A percentile compares a stretch with the other conserved stretches of the same genome.
These are phyloP conservation scores for Auriscalpium vulgare DNA, from an alignment of 768 basidiomycete genomes.

Conservation along the genomic window DNA sequence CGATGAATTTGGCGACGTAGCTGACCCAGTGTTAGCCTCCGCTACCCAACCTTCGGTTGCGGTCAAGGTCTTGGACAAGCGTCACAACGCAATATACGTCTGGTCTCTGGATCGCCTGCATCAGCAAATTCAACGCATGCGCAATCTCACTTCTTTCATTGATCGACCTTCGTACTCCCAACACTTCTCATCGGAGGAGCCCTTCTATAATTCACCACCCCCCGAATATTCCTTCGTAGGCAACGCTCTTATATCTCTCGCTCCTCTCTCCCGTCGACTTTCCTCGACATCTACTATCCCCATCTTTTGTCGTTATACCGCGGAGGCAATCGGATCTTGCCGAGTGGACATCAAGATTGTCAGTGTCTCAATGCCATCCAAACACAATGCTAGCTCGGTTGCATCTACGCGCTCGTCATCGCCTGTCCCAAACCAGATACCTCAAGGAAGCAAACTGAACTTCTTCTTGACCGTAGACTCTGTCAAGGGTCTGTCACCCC, in stretches of 20 bases:
- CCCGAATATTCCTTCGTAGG: conserved; percentile 93
- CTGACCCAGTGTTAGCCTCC: conserved; percentile 71
- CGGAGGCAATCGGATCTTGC: conserved; percentile 94
- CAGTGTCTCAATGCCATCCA: conserved; percentile 55
- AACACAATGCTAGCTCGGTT: conserved; percentile 51
- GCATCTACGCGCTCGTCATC: conserved; percentile 70
- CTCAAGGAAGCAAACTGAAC: conserved; percentile 70
- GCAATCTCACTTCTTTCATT: conserved; percentile 82
- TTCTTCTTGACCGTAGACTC: conserved; percentile 84
- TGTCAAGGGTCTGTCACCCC: conserved; percentile 83
- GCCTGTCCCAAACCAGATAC: conserved; percentile 58
- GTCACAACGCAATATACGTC: conserved; percentile 77
- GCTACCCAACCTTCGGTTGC: conserved; percentile 76
- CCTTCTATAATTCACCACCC: conserved; percentile 84
- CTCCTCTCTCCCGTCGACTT: conserved; percentile 68
- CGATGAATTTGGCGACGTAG: conserved; percentile 87
- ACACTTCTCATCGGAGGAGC: conserved; percentile 90
- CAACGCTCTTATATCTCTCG: conserved; percentile 74
- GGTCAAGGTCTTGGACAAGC: conserved; percentile 86
- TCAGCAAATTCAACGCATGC: conserved; percentile 88
- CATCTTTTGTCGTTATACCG: conserved; percentile 89
- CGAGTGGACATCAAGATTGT: conserved; percentile 78
- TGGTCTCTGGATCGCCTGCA: conserved; percentile 89
- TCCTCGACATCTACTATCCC: conserved; percentile 73
- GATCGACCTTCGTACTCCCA: conserved; percentile 89